A percentile compares a stretch with the other conserved stretches of the same genome.
phyloP scores from a whole-genome alignment of 2,329 filamentous ascomycete species.

The Malbranchea cinnamomea region DNA sequence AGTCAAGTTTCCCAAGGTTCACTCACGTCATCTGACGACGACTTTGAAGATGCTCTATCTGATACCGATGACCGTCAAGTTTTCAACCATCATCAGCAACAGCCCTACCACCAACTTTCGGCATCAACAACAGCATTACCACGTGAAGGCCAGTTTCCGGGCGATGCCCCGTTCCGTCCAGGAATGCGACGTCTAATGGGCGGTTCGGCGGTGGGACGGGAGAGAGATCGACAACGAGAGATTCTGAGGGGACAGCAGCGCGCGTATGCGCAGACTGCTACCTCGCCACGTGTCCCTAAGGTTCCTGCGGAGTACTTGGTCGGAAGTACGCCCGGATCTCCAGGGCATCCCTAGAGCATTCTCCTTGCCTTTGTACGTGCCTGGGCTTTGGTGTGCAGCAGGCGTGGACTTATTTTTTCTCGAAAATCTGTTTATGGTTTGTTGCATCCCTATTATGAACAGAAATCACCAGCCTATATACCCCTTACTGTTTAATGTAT shows the following conservation, averaged over 20 bases:
- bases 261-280: constrained; percentile 19
- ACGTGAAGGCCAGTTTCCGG: constrained; percentile 25
- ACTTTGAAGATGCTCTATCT: constrained; percentile 61
- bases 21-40: constrained; percentile 56
- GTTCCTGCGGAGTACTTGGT: constrained; percentile 33
- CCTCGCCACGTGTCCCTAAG: constrained; percentile 31
- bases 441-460: no score
- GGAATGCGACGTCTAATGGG: constrained; percentile 34
- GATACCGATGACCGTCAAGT: constrained; percentile 58
- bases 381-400: no score
- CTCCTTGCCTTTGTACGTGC: no score
- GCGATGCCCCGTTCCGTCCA: constrained; percentile 31
- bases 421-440: no score
- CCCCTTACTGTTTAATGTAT: no score
- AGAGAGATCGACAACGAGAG: constrained; percentile 32
- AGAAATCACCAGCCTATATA: no score
- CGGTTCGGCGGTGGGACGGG: constrained; percentile 24
- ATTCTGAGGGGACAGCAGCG: constrained; percentile 29
- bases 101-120: constrained; percentile 15
- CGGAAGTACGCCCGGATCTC: no score
- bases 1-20: constrained; percentile 26
- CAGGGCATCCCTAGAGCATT: no score
- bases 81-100: constrained; percentile 13
- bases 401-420: no score
- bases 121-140: constrained; percentile 13